Conservation (phyloP, 2,329 filamentous ascomycete species). For the Fusarium mexicanum region DNA sequence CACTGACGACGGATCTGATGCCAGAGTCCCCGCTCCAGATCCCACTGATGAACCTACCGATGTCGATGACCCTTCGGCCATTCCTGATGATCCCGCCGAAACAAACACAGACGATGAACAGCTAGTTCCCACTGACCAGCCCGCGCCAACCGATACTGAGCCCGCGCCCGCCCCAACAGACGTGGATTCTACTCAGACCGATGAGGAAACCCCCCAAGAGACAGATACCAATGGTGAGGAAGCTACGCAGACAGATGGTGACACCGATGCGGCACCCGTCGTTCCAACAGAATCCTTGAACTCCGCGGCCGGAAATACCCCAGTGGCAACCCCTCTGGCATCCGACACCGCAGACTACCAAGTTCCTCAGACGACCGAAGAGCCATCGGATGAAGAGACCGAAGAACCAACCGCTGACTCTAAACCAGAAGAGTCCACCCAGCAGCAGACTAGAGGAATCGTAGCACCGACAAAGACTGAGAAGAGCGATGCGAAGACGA, state of each 20-base stretch:
- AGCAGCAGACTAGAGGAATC: not conserved
- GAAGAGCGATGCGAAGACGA: not conserved
- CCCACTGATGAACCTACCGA: not conserved
- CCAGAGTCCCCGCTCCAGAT: not conserved
- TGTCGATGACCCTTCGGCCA: not conserved
- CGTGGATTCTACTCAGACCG: not conserved
- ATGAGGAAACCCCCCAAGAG: not conserved
- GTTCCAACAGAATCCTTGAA: not conserved
- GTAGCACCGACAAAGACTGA: not conserved
- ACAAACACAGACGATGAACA: not conserved
- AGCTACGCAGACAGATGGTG: not conserved
- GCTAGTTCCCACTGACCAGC: not conserved
- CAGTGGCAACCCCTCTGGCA: not conserved
- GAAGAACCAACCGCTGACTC: not conserved
- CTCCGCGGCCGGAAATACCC: conserved; percentile 2
- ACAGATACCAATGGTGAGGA: conserved; percentile 17
- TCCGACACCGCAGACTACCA: not conserved
- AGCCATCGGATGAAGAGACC: not conserved
- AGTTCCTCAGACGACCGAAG: not conserved
- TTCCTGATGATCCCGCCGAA: not conserved
- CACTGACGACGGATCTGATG: not conserved
- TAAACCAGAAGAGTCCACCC: not conserved
- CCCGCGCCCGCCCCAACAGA: not conserved
- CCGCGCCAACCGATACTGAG: not conserved
- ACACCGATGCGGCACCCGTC: not conserved